These are phyloP conservation scores for Vanrija sp. DNA, from an alignment of 1,284 basidiomycete genomes.

Conservation along the genomic window DNA sequence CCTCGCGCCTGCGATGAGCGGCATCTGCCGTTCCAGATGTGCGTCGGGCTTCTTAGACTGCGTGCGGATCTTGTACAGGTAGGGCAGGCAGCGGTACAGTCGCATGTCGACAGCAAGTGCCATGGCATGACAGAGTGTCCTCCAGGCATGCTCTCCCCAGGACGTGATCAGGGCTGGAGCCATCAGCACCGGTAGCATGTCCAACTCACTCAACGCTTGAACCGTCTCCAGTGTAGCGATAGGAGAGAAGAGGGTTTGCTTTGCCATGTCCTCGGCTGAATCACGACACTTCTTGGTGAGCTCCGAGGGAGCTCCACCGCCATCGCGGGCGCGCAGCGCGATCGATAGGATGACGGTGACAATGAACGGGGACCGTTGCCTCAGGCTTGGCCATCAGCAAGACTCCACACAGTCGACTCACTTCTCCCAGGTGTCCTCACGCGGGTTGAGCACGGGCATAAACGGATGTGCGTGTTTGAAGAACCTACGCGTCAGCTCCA, in stretches of 20 bases:
- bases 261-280: conserved; percentile 26
- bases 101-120: conserved; percentile 33
- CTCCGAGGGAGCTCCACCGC: conserved; percentile 8
- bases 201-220: conserved; percentile 23
- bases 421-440: conserved; percentile 29
- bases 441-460: conserved; percentile 27
- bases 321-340: conserved; percentile 4
- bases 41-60: not conserved
- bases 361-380: conserved; percentile 24
- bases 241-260: conserved; percentile 28
- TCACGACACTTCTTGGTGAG: conserved; percentile 14
- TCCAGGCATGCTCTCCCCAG: conserved; percentile 24
- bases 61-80: conserved; percentile 14
- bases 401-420: not conserved
- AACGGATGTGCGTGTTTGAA: conserved; percentile 25
- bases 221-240: conserved; percentile 26
- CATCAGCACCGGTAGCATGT: not conserved
- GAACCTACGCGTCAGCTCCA: conserved; percentile 15
- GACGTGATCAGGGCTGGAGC: conserved; percentile 3
- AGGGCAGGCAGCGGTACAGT: conserved; percentile 25
- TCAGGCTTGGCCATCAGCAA: conserved; percentile 13
- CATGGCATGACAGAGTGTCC: conserved; percentile 26
- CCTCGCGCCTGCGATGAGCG: conserved; percentile 20
- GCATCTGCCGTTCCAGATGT: conserved; percentile 2
- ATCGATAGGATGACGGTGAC: conserved; percentile 28